Evolutionary conservation across 2,329 filamentous ascomycete genomes (phyloP).

Genomic region (Colletotrichum theobromicola): DNA sequence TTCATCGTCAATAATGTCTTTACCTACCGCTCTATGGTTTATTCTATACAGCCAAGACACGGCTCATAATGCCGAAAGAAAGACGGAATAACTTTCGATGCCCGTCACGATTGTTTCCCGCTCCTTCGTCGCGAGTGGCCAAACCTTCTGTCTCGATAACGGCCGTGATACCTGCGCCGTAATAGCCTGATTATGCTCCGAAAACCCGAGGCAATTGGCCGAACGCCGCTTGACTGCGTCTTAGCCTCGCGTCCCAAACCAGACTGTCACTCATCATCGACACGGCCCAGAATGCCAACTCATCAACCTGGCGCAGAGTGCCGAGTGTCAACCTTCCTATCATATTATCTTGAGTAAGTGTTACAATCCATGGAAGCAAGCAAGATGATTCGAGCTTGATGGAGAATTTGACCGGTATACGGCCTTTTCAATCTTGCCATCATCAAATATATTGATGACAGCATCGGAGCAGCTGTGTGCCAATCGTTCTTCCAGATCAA

Average conservation of each 20-base stretch:
- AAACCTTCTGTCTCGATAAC: background rate
- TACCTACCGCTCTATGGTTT: background rate
- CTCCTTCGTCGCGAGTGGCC: background rate
- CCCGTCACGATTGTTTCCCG: background rate
- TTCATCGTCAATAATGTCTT: background rate
- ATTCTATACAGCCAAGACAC: background rate
- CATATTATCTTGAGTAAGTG: background rate
- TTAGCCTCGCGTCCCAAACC: background rate
- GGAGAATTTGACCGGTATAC: background rate
- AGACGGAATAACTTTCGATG: background rate
- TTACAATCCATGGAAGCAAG: background rate
- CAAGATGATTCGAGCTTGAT: background rate
- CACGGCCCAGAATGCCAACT: too few species aligned
- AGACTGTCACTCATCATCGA: background rate
- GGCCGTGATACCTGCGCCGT: accelerated
- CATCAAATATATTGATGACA: background rate
- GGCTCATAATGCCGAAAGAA: background rate
- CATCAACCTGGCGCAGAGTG: background rate
- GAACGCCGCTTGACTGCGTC: background rate
- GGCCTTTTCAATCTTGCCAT: background rate
- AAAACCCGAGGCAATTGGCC: background rate
- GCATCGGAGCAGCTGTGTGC: background rate
- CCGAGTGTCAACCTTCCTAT: background rate
- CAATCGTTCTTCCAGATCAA: background rate
- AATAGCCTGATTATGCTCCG: background rate